phyloP scores from a whole-genome alignment of 208 protist species.

The Trypanosoma congolense region DNA sequence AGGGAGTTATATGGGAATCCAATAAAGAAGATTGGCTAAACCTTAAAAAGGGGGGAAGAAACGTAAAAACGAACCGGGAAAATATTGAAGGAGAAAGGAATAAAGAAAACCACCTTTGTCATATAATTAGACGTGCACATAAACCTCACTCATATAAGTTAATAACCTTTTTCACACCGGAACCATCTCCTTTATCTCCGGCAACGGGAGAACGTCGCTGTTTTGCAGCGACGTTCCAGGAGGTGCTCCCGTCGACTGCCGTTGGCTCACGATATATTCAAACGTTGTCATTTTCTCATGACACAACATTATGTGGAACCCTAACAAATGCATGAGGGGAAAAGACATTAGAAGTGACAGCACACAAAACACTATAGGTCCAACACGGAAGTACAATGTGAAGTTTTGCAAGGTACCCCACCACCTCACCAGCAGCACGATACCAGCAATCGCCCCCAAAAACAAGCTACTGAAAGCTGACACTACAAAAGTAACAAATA shows the following conservation, averaged over 20 bases:
- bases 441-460: slow-evolving; percentile 21
- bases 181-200: slow-evolving; percentile 13
- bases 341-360: slow-evolving; percentile 41
- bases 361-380: slow-evolving; percentile 52
- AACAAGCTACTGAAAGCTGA: slow-evolving; percentile 24
- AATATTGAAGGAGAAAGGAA: too few relatives aligned
- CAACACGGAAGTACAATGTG: too few relatives aligned
- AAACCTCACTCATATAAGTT: too few relatives aligned
- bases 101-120: too few relatives aligned
- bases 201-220: slow-evolving; percentile 1
- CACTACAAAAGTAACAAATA: slow-evolving; percentile 61
- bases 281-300: slow-evolving; percentile 49
- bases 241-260: slow-evolving; percentile 10
- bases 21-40: too few relatives aligned
- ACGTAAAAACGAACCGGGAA: too few relatives aligned
- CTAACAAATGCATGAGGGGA: slow-evolving; percentile 51
- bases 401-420: slow-evolving; percentile 55
- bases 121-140: too few relatives aligned
- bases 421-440: slow-evolving; percentile 49
- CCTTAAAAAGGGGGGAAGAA: too few relatives aligned
- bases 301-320: slow-evolving; percentile 56
- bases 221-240: slow-evolving; percentile 1
- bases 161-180: too few relatives aligned
- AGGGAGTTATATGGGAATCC: too few relatives aligned
- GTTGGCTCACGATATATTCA: slow-evolving; percentile 45